A percentile compares a stretch with the other conserved stretches of the same genome.
phyloP scores from a whole-genome alignment of 768 basidiomycete species.

The Panaeolus cyanescens region DNA sequence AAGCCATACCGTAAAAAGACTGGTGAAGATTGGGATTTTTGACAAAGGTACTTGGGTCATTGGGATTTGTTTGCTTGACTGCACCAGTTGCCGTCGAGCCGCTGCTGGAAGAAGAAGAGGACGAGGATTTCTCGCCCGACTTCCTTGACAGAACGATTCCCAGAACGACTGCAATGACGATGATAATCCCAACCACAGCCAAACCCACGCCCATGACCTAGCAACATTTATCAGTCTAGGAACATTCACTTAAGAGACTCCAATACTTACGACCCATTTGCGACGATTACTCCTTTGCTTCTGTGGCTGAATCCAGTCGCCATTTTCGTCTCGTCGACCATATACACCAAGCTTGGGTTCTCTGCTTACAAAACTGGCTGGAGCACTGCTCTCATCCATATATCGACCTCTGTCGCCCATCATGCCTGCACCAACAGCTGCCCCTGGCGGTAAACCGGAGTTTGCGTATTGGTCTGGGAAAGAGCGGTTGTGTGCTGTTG shows the following conservation, averaged over 20 bases:
- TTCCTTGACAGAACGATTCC: constrained; percentile 56
- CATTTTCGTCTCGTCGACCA: constrained; percentile 4
- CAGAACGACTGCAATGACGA: constrained; percentile 54
- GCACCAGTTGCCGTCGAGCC: constrained; percentile 8
- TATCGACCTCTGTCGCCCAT: neutral
- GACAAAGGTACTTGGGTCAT: constrained; percentile 77
- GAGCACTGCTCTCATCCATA: constrained; percentile 4
- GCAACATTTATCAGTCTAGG: neutral
- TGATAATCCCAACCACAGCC: constrained; percentile 32
- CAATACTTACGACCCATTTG: constrained; percentile 2
- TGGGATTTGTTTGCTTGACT: constrained; percentile 38
- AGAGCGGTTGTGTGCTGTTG: constrained; percentile 10
- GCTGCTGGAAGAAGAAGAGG: neutral
- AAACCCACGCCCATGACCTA: constrained; percentile 53
- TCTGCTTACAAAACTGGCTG: constrained; percentile 1
- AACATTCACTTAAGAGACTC: too few species aligned
- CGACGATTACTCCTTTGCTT: neutral
- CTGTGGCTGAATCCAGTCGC: neutral
- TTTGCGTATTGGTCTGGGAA: neutral
- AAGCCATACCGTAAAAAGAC: constrained; percentile 85
- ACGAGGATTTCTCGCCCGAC: constrained; percentile 24
- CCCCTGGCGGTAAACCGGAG: neutral
- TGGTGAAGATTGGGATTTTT: constrained; percentile 71
- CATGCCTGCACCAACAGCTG: neutral
- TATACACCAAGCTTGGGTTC: constrained; percentile 23